Percentiles rank a stretch among this genome's conserved stretches.
These are phyloP conservation scores for Draba incana DNA, from an alignment of 345 rosid species.

Conservation along the genomic window DNA sequence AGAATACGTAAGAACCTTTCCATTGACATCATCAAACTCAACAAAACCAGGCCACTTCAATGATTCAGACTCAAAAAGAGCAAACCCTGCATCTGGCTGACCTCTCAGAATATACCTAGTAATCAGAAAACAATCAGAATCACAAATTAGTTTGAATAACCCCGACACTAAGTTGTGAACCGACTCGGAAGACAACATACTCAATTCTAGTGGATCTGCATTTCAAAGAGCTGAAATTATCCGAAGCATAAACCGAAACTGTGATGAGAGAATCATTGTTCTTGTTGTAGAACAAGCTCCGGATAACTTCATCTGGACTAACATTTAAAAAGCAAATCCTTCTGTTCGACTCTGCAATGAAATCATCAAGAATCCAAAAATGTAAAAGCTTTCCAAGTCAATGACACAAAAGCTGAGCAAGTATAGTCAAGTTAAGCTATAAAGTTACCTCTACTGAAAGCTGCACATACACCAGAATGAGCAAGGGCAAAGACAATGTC, in stretches of 20 bases:
- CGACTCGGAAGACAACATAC: constrained; percentile 45
- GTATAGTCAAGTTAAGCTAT: background rate
- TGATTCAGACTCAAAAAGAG: constrained; percentile 95
- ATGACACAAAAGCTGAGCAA: background rate
- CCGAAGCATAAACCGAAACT: constrained; percentile 92
- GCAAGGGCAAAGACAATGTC: constrained; percentile 96
- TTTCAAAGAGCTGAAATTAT: constrained; percentile 92
- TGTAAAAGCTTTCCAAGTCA: background rate
- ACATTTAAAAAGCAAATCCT: constrained; percentile 88
- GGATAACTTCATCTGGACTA: constrained; percentile 88
- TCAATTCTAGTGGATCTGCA: constrained; percentile 96
- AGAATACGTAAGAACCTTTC: constrained; percentile 92
- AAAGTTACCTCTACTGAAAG: constrained; percentile 82
- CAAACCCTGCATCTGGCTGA: constrained; percentile 92
- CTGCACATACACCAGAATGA: constrained; percentile 95
- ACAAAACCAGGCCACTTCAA: constrained; percentile 99
- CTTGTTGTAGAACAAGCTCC: constrained; percentile 91
- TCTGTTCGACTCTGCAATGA: constrained; percentile 71
- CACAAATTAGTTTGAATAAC: background rate
- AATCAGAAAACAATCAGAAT: constrained; percentile 3
- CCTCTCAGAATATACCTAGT: constrained; percentile 87
- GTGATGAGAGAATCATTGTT: constrained; percentile 97
- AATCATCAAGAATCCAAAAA: background rate
- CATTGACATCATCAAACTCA: constrained; percentile 98
- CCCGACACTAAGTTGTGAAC: background rate